A percentile compares a stretch with the other conserved stretches of the same genome.
phyloP scores from a whole-genome alignment of 2,329 filamentous ascomycete species.

The Plectosphaerella sp. region DNA sequence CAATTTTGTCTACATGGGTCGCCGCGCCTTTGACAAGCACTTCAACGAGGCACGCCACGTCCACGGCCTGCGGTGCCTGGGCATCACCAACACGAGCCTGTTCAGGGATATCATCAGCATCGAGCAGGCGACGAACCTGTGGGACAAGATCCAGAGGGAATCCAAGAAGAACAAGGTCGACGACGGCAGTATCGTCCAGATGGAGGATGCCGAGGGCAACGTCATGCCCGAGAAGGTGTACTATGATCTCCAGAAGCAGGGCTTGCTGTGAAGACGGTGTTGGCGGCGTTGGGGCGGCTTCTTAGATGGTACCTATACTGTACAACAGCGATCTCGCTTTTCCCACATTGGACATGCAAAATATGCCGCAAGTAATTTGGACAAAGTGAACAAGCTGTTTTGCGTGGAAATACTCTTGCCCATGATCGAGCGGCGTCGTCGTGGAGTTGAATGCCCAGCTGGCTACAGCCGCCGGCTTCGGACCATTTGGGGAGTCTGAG shows the following conservation, averaged over 20 bases:
- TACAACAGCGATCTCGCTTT: no score
- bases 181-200: constrained; percentile 86
- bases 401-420: no score
- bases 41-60: constrained; percentile 94
- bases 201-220: constrained; percentile 96
- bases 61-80: constrained; percentile 88
- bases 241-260: constrained; percentile 89
- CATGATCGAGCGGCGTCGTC: no score
- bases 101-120: constrained; percentile 95
- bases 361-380: no score
- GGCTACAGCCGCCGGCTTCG: no score
- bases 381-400: no score
- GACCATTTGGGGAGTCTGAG: no score
- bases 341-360: no score
- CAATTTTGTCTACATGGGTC: constrained; percentile 98
- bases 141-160: constrained; percentile 89
- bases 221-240: constrained; percentile 99
- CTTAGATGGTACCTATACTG: no score
- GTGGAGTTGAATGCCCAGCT: no score
- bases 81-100: constrained; percentile 84
- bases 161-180: constrained; percentile 72
- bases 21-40: constrained; percentile 95
- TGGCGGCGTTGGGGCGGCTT: no score
- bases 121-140: constrained; percentile 79
- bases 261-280: constrained; percentile 57